These are phyloP conservation scores for Starmerella powellii DNA, from an alignment of 805 yeast genomes.

Conservation along the genomic window DNA sequence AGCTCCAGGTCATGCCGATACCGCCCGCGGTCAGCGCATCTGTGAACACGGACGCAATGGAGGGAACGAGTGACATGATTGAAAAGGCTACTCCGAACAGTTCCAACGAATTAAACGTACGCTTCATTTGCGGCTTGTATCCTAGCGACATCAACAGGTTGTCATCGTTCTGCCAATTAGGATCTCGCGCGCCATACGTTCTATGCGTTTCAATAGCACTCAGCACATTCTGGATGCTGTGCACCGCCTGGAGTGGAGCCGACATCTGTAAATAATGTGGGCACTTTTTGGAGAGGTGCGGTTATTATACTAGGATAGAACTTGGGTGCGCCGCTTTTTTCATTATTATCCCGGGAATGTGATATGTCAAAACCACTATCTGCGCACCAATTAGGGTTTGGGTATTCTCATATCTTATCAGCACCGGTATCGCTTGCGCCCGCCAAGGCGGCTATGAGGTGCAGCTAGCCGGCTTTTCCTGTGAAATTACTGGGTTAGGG, in stretches of 20 bases:
- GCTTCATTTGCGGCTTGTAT: slow-evolving; percentile 52
- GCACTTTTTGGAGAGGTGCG: too few species aligned
- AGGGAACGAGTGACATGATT: slow-evolving; percentile 56
- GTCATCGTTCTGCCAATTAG: slow-evolving; percentile 23
- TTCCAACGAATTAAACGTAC: slow-evolving; percentile 49
- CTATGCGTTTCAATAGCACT: slow-evolving; percentile 8
- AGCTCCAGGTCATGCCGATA: slow-evolving; percentile 58
- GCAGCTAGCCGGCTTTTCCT: too few species aligned
- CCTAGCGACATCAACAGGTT: slow-evolving; percentile 41
- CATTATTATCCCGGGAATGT: too few species aligned
- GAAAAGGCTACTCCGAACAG: slow-evolving; percentile 62
- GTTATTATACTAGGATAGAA: too few species aligned
- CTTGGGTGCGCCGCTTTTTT: too few species aligned
- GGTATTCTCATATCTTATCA: too few species aligned
- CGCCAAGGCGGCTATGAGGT: too few species aligned
- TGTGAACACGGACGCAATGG: slow-evolving; percentile 45
- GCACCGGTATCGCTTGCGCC: too few species aligned
- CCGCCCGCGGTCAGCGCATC: slow-evolving; percentile 53
- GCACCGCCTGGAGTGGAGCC: slow-evolving; percentile 5
- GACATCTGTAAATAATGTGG: too few species aligned
- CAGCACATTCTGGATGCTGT: slow-evolving; percentile 6
- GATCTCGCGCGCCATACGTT: slow-evolving; percentile 1
- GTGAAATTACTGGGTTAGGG: too few species aligned
- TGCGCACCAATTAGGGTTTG: too few species aligned
- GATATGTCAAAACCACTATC: too few species aligned